Evolutionary conservation across 2,329 filamentous ascomycete genomes (phyloP), one percentile per base, ranked within the genome.

Genomic region (Aspergillus texensis): DNA sequence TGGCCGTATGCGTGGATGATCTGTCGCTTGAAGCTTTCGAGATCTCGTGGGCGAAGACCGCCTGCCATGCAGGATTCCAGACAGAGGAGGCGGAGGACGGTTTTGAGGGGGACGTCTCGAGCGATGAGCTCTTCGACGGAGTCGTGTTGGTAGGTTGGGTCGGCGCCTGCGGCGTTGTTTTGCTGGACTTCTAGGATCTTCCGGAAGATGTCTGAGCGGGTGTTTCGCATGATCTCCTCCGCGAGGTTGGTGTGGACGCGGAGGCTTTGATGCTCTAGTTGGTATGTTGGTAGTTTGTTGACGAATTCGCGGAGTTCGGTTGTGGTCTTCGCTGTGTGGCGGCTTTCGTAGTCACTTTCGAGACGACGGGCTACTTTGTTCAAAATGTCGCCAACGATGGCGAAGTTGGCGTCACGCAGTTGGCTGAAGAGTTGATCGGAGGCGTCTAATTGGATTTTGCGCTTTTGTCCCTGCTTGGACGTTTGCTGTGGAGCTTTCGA

Each of bases 141-240:
- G 58, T 97, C 93, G 71, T 97, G 92, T 74, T 98, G 93, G 28
- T 91, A 91, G 14, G 89, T 91, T 8, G 94, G 91, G 75, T 98
- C 95, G 11, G 92, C 89, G 36, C 94, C 94, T 0, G 94, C 94
- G 28, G 93, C 94, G 52, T 98, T 86, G 74, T 96, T 97, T 75
- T 99, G 95, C 75, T 99, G 95, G 5, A 98, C 91, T 80, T 98
- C 95, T 1, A 99, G 84, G 45, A 93, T 83, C 65, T 92, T 91
- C 68, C 90, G 92, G 81, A 99, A 99, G 62, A 91, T 87, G 72
- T 98, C 94, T 21, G 92, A 91, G 57, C 92, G 88, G 0, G 95
- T 99, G 71, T 93, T 88, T 74, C 96, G 95, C 84, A 96, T 94
- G 60, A 99, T 95, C 69, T 97, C 94, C 79, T 98, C 95, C 1